Conservation (phyloP, 2,329 filamentous ascomycete species). For the Colletotrichum sp. region DNA sequence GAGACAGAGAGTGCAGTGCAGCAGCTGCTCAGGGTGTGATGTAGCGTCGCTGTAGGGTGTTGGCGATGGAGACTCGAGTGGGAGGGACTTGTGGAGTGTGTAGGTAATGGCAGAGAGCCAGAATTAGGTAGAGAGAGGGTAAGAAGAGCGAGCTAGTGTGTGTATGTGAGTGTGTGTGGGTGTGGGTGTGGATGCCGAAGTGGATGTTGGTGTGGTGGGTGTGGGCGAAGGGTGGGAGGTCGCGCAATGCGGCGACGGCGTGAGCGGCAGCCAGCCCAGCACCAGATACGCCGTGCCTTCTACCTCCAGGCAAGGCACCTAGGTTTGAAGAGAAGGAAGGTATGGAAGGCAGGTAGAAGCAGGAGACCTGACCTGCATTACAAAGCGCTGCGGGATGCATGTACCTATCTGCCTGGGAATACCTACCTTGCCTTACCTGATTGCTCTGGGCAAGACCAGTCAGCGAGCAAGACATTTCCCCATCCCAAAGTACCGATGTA, state of each 20-base stretch:
- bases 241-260: constrained; percentile 17
- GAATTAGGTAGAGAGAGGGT: background rate
- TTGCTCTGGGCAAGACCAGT: background rate
- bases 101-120: background rate
- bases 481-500: background rate
- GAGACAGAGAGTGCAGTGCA: background rate
- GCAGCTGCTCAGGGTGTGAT: background rate
- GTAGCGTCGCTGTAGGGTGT: constrained; percentile 4
- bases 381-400: background rate
- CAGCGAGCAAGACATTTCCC: background rate
- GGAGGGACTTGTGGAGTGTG: background rate
- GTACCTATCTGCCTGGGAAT: background rate
- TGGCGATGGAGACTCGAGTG: background rate
- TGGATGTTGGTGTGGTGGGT: background rate
- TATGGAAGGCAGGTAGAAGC: background rate
- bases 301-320: too few species aligned
- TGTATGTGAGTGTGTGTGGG: background rate
- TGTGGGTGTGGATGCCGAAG: background rate
- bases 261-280: constrained; percentile 4
- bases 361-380: background rate
- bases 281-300: background rate
- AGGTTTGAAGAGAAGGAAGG: background rate
- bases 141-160: background rate
- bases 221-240: constrained; percentile 19
- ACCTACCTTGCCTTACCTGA: background rate